phyloP scores from a whole-genome alignment of 2,329 filamentous ascomycete species.

The Xylogone sp. region DNA sequence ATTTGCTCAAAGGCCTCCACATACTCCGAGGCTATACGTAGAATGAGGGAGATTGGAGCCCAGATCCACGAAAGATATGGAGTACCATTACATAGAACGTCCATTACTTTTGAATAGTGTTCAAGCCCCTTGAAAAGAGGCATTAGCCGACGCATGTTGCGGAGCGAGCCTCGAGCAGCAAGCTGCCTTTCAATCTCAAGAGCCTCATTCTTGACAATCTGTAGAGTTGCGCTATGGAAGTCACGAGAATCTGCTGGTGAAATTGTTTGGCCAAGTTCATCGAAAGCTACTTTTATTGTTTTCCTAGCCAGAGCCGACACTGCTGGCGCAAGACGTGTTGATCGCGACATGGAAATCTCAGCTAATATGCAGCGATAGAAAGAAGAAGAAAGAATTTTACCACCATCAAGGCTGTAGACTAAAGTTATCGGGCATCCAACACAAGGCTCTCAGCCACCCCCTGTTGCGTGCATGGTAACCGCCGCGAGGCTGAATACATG shows the following conservation, averaged over 20 bases:
- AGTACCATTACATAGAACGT: conserved; percentile 42
- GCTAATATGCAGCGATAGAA: no score
- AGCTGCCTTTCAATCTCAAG: conserved; percentile 36
- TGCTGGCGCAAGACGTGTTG: no score
- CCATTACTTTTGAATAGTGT: conserved; percentile 37
- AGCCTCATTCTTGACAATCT: conserved; percentile 34
- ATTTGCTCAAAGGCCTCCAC: conserved; percentile 37
- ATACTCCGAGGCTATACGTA: conserved; percentile 16
- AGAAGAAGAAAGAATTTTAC: no score
- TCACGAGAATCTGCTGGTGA: conserved; percentile 6
- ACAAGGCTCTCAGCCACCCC: no score
- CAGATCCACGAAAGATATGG: conserved; percentile 43
- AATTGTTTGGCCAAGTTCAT: conserved; percentile 8
- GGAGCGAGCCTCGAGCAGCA: conserved; percentile 31
- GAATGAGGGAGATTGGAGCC: conserved; percentile 37
- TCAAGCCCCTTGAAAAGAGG: conserved; percentile 38
- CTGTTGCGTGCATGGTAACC: no score
- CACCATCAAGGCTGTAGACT: no score
- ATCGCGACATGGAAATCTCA: no score
- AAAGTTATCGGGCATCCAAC: no score
- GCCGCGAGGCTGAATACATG: no score
- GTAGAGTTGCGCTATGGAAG: conserved; percentile 25
- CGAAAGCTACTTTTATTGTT: conserved; percentile 7
- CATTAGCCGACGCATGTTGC: conserved; percentile 40
- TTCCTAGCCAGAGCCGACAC: no score